Evolutionary conservation across 2,329 filamentous ascomycete species (phyloP), one percentile per base, ranked within the genome.

Genomic region (Pseudopyricularia cyperi): DNA sequence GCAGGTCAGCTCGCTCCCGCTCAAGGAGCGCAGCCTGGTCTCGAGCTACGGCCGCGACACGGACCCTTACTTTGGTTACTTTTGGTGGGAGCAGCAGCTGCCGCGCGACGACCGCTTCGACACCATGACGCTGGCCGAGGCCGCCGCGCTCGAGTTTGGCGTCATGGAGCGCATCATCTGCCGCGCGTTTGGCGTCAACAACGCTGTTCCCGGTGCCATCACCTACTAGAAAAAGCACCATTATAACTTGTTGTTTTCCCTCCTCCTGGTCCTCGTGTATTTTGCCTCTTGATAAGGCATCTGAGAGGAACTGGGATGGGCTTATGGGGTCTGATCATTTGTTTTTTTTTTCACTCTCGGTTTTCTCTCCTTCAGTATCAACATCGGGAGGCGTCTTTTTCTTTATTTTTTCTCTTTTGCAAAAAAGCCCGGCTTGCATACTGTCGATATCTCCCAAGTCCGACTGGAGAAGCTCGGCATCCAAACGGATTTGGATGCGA

Each of bases 1-100:
- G 2, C 66, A 68, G 24, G 61, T 74, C 11, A 57, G 68, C 33
- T 51, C 58, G 9, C 65, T 72, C 11, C 61, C 68, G 0, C 65
- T 77, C 22, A 62, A 62, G 6, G 68, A 74, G 54, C 71, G 71
- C 49, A 65, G 65, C 12, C 54, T 61, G 1, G 61, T 76, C 6
- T 60, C 68, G 47, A 59, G 63, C 22, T 58, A 59, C 24, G 60
- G 61, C 24, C 42, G 53, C 14, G 50, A 62, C 22, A 72, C 69
- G 0, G 66, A 71, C 54, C 61, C 64, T 48, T 71, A 77, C 63
- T 77, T 76, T 65, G 75, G 77, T 14, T 76, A 71, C 60, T 71
- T 76, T 57, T 76, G 71, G 67, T 64, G 68, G 30, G 72, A 77
- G 59, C 58, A 76, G 19, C 62, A 64, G 34, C 70, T 72, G 52